Base-by-base conservation (phyloP, 2,329 filamentous ascomycete genomes). In the Penicillium sp. region DNA sequence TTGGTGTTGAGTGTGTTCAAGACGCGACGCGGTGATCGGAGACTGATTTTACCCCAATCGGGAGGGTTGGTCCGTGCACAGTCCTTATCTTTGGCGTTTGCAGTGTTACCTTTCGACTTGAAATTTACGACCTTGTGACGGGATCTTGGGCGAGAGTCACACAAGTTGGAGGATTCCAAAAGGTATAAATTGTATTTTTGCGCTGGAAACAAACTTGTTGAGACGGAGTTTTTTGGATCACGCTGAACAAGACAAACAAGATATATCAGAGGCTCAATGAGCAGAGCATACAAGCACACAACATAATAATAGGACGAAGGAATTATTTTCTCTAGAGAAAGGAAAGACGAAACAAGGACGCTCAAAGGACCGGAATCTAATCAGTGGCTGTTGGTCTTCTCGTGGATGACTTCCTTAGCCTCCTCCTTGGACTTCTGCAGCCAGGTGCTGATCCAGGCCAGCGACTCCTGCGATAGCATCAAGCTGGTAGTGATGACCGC, bases 401-500 rank as follows among this genome's bases (percentile, higher is more conserved):
- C 82, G 55, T 79, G 79, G 51, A 75, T 68, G 16, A 74, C 68
- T 50, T 82, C 78, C 70, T 84, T 81, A 39, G 76, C 76, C 62
- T 87, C 79, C 24, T 79, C 75, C 75, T 87, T 88, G 77, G 86
- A 84, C 59, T 76, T 72, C 53, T 79, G 76, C 44, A 90, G 66
- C 61, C 83, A 79, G 47, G 75, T 75, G 66, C 80, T 80, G 57
- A 88, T 64, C 79, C 81, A 87, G 48, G 74, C 75, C 47, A 89
- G 71, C 1, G 83, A 81, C 70, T 90, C 86, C 58, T 79, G 81
- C 44, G 82, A 82, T 44, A 91, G 77, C 44, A 89, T 79, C 44
- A 90, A 75, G 22, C 81, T 80, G 13, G 88, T 89, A 46, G 81
- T 82, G 58, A 90, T 76, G 13, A 83, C 74, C 10, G 89, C 89